A percentile compares a stretch with the other conserved stretches of the same genome.
Conservation (phyloP, 805 yeast genomes). For the Wickerhamiella kurtzmanii region DNA sequence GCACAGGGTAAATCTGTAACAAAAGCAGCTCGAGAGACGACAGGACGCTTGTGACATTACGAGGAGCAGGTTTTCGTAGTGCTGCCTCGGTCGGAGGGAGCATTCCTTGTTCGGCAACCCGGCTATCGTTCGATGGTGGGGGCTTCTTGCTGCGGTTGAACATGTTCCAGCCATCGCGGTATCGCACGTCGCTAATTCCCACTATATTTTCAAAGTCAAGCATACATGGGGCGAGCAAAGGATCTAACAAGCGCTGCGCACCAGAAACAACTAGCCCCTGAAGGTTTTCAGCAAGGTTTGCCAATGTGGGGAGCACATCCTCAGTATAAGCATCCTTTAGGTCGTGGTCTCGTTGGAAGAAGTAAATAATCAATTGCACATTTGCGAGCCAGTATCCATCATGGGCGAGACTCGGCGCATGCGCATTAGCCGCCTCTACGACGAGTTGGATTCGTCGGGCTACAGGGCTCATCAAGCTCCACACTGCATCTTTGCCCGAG, state of each 20-base stretch:
- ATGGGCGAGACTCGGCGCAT: constrained; percentile 27
- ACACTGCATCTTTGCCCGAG: constrained; percentile 20
- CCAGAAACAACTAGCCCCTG: constrained; percentile 7
- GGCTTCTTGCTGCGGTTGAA: constrained; percentile 31
- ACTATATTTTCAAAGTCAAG: constrained; percentile 71
- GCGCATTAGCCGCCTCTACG: constrained; percentile 20
- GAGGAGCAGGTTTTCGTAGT: constrained; percentile 81
- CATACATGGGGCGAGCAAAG: constrained; percentile 17
- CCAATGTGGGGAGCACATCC: constrained; percentile 11
- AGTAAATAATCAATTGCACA: constrained; percentile 62
- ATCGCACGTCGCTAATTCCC: constrained; percentile 61
- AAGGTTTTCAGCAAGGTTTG: constrained; percentile 8
- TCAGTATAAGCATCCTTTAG: constrained; percentile 22
- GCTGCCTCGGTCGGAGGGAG: constrained; percentile 67
- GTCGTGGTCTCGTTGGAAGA: constrained; percentile 51
- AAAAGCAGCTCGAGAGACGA: constrained; percentile 78
- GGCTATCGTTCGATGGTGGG: constrained; percentile 35
- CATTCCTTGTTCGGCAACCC: constrained; percentile 59
- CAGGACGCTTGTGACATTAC: constrained; percentile 68
- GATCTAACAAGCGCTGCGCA: constrained; percentile 11
- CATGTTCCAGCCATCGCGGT: constrained; percentile 59
- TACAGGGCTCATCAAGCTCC: constrained; percentile 23
- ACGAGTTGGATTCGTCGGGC: constrained; percentile 24
- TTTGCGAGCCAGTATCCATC: constrained; percentile 80
- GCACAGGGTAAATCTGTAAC: constrained; percentile 66